Conservation (phyloP, 148 eudicot species). For the Chenopodium formosanum region DNA sequence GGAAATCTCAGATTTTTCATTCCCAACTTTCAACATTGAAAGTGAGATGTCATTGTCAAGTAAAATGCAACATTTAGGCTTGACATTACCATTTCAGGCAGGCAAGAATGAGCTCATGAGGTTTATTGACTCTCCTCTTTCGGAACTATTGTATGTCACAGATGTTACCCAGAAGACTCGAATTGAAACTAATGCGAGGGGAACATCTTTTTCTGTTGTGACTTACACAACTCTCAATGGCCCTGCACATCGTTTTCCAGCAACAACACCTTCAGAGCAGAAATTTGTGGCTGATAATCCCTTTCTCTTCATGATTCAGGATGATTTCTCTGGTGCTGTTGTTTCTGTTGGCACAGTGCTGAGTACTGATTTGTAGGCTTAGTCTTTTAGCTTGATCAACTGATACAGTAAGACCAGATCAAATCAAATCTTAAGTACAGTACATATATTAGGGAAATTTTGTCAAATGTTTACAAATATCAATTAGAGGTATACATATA, state of each 20-base stretch:
- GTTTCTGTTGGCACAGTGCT: conserved; percentile 24
- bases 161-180: conserved; percentile 21
- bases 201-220: conserved; percentile 17
- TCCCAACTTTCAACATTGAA: conserved; percentile 15
- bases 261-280: background rate
- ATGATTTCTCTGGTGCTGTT: conserved; percentile 19
- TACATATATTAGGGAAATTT: too few relatives aligned
- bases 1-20: background rate
- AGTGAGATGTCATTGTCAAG: conserved; percentile 16
- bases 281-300: conserved; percentile 21
- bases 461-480: too few relatives aligned
- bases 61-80: conserved; percentile 11
- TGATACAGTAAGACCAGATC: too few relatives aligned
- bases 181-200: conserved; percentile 5
- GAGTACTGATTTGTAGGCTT: background rate
- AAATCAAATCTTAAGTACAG: too few relatives aligned
- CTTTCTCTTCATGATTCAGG: conserved; percentile 9
- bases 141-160: conserved; percentile 19
- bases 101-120: conserved; percentile 14
- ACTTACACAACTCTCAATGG: conserved; percentile 25
- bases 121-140: conserved; percentile 16
- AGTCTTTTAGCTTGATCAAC: too few relatives aligned
- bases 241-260: background rate
- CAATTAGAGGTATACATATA: too few relatives aligned
- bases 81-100: conserved; percentile 24